Percentiles rank a stretch among this genome's conserved stretches.
phyloP scores from a whole-genome alignment of 163 green algal species.

The Volvox carteri region DNA sequence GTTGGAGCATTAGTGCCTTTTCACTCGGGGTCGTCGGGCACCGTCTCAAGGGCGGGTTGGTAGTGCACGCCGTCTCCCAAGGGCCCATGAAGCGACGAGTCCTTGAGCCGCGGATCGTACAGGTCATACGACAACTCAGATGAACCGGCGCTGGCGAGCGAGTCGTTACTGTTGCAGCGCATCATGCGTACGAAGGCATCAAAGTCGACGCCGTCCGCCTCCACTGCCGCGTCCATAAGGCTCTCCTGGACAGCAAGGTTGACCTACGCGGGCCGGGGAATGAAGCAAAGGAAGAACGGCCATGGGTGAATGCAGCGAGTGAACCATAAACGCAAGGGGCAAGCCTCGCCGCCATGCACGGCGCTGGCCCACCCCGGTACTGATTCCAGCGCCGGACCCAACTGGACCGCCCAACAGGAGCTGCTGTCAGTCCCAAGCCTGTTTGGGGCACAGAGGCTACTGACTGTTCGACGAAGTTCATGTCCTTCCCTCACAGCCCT shows the following conservation, averaged over 20 bases:
- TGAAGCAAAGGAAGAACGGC: not conserved
- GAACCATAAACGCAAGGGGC: no score
- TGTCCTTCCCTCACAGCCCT: no score
- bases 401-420: no score
- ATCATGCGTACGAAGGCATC: constrained; percentile 83
- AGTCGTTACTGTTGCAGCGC: constrained; percentile 30
- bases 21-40: constrained; percentile 39
- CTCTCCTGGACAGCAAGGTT: constrained; percentile 67
- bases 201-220: constrained; percentile 82
- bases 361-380: no score
- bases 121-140: constrained; percentile 48
- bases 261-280: constrained; percentile 25
- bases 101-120: constrained; percentile 55
- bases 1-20: no score
- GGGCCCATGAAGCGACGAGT: constrained; percentile 27
- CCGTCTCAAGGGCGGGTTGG: constrained; percentile 46
- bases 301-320: not conserved
- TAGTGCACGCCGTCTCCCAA: constrained; percentile 8
- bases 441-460: no score
- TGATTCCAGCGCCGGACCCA: no score
- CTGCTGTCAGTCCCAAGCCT: no score
- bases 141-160: not conserved
- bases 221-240: constrained; percentile 67
- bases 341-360: no score
- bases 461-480: no score